Base-by-base conservation (phyloP, 345 rosid genomes). In the Gossypium longicalyx region DNA sequence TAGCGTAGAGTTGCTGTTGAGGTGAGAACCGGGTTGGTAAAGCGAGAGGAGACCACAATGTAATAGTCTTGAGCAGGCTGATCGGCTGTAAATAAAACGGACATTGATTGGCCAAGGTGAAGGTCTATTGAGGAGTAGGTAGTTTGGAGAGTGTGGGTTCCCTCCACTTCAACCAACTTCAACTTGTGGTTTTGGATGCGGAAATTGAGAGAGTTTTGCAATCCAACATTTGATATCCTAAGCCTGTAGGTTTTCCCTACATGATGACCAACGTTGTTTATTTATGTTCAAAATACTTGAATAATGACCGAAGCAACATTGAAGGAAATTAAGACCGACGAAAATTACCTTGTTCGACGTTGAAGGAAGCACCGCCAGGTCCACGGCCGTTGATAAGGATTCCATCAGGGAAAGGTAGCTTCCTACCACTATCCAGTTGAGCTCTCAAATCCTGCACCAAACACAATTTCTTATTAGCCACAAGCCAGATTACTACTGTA, bases 311-410 rank as follows among this genome's bases (percentile, higher is more conserved):
- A 6, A 66, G 20, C 11, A 66, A n/a, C 17, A 44, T 20, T 9
- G 9, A 34, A 34, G 41, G 41, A 12, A 66, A 22, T 49, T 16
- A 1, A 9, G 56, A 58, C 9, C 17, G n/a, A 73, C 6, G 13
- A 29, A 58, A n/a, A 12, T 34, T 73, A 73, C 98, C 98, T 87
- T 89, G 93, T 64, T 90, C 96, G 60, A 95, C 94, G 16, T 79
- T 93, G 22, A 95, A 78, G 45, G 79, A 68, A 34, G 88, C 87
- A 68, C 98, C 96, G 12, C 63, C 82, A 43, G 77, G 72, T 16
- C 97, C 90, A 0, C 95, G 88, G 2, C 99, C 99, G 67, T 95
- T 95, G 83, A 95, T 91, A 80, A 95, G 94, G 75, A 95, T 85
- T 38, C 93, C 97, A 67, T 91, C 92, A 57, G 98, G 91, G 61